Evolutionary conservation across 1,139 yeast species (phyloP).

Genomic region (Spencermartinsiella ligniputridi): DNA sequence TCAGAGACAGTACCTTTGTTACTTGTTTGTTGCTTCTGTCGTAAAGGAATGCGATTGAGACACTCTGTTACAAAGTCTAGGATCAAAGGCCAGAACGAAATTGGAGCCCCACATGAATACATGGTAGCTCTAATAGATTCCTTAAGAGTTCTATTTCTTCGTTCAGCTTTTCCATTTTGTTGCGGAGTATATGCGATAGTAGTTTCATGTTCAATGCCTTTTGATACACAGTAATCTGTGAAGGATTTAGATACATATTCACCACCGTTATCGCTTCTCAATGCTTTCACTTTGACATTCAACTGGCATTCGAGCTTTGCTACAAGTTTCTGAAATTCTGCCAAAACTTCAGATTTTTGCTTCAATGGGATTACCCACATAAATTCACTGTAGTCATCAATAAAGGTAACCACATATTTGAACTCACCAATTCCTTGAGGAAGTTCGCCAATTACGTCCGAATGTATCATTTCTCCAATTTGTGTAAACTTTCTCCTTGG

Average conservation of each 20-base stretch:
- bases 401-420: neutral
- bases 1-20: neutral
- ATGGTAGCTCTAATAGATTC: neutral
- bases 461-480: neutral
- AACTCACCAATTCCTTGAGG: neutral
- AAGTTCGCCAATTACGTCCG: neutral
- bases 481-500: neutral
- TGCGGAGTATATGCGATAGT: constrained; percentile 2
- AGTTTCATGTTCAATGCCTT: neutral
- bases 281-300: neutral
- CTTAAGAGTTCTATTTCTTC: neutral
- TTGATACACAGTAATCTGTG: neutral
- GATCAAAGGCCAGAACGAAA: neutral
- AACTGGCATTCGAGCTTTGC: neutral
- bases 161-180: constrained; percentile 3
- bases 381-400: neutral
- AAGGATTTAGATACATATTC: neutral
- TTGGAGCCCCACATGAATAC: neutral
- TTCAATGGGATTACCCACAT: neutral
- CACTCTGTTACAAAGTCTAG: neutral
- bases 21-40: neutral
- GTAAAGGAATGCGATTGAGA: neutral
- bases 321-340: neutral
- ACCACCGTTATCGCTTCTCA: constrained; percentile 3
- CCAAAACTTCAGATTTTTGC: neutral